Base-by-base conservation (phyloP, 208 protist species). In the Leptomonas seymouri region DNA sequence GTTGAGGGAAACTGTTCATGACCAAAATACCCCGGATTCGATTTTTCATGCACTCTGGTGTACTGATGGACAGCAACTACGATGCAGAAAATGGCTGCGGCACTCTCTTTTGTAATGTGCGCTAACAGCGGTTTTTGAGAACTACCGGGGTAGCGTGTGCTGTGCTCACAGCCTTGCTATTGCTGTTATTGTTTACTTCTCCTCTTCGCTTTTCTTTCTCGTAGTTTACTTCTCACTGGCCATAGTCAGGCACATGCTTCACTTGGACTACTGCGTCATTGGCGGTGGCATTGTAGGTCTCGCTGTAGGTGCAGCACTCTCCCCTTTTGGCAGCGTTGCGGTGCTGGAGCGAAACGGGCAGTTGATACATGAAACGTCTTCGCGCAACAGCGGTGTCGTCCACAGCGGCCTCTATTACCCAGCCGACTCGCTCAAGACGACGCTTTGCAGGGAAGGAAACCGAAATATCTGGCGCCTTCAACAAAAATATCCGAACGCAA, bases 371-470 rank as follows among this genome's bases (percentile, higher is more conserved):
- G 76, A 90, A 31, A 87, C 79, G 30, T 76, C 66, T 3, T 73
- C 76, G 2, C 71, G 76, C 16, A 87, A 86, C 67, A 81, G 75
- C 62, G 69, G 80, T 27, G 81, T 90, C 31, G 75, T 90, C 5
- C 76, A 87, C 60, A 79, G 72, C 16, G 80, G 82, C 15, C 62
- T 91, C 30, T 88, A 84, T 68, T 91, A 84, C 65, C 78, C 75
- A 14, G 61, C 46, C 0, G 41, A 79, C 51, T 81, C 71, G 1
- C 73, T 86, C 30, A 87, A 86, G 46, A 79, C 76, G 20, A 53
- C 62, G 45, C 63, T 87, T 7, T 88, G 74, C 55, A 60, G 78
- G 16, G 64, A 61, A 18, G 80, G 80, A 30, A 87, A 85, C 50
- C 50, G 27, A 18, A 75, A 78, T 64, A 84, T 86, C 12, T 86